phyloP scores from a whole-genome alignment of 768 basidiomycete genomes.

The Leucogyrophana mollusca region DNA sequence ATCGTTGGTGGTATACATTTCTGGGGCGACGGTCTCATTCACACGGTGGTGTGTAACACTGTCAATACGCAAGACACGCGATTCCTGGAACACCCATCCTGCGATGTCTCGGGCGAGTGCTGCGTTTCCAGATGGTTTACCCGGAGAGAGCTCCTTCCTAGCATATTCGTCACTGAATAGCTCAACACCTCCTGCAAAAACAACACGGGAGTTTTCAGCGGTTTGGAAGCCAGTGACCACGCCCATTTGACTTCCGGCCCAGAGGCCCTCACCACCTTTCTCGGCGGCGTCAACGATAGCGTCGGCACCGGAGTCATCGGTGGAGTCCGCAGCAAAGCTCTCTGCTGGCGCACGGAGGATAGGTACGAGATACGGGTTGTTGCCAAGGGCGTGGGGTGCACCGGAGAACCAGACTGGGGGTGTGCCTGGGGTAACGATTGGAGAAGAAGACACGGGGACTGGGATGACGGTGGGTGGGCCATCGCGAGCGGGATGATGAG shows the following conservation, averaged over 20 bases:
- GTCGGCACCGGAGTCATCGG: constrained; percentile 54
- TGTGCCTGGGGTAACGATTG: constrained; percentile 47
- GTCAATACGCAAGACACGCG: constrained; percentile 76
- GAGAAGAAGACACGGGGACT: constrained; percentile 43
- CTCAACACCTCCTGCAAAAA: constrained; percentile 80
- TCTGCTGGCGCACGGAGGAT: constrained; percentile 76
- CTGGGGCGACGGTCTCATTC: constrained; percentile 58
- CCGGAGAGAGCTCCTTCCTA: constrained; percentile 58
- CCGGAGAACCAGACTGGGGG: constrained; percentile 79
- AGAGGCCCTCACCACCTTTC: constrained; percentile 74
- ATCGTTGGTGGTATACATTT: constrained; percentile 85
- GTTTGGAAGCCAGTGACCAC: constrained; percentile 92
- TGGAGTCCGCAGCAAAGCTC: constrained; percentile 73
- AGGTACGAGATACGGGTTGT: constrained; percentile 79
- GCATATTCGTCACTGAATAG: constrained; percentile 78
- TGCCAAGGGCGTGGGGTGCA: constrained; percentile 59
- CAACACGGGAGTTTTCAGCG: constrained; percentile 67
- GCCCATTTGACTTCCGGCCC: constrained; percentile 76
- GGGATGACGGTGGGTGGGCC: constrained; percentile 66
- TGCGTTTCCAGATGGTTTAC: constrained; percentile 68
- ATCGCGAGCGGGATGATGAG: constrained; percentile 80
- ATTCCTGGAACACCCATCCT: constrained; percentile 91
- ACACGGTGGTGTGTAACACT: constrained; percentile 68
- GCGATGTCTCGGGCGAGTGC: constrained; percentile 74
- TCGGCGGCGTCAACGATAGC: constrained; percentile 69